Evolutionary conservation across 257 asterid genomes (phyloP), one percentile per base, ranked within the genome.

Genomic region (Cynanchum wilfordii): DNA sequence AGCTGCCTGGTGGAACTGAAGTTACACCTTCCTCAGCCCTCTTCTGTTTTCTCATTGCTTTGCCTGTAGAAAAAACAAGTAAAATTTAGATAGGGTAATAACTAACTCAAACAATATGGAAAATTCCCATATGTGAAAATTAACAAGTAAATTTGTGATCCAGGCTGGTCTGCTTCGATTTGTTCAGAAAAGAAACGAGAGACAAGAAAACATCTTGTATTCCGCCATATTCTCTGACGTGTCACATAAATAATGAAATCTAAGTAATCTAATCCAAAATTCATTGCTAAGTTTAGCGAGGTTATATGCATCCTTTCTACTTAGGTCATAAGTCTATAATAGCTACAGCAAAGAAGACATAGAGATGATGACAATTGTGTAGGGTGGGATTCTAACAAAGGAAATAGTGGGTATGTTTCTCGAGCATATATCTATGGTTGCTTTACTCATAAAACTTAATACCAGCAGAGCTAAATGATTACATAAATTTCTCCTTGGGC

Each of bases 1-100:
- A 36, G 84, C 84, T 64, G 49, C 76, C 38, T 27, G 76, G 60
- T 12, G 25, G 42, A 44, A 60, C 72, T 55, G 66, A 65, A 42
- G 27, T 40, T 75, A 74, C 72, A 68, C 70, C 76, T 84, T 75
- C 84, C 73, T 79, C 72, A 73, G 69, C 69, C 68, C 74, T 85
- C 77, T 84, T 68, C 47, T 76, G 7, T 11, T 17, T 36, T 72
- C 74, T 85, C 77, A 88, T 71, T 82, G 84, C 82, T 86, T 88
- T 6, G 93, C 90, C 93, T 88, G 89, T 33, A 69, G 24, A 73
- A 63, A 13, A 63, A 5, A 51, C 24, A 42, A 57, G 22, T 22
- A 42, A 45, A 57, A 57, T 17, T n/a, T 17, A 9, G 9, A 5
- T 15, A 51, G 22, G 15, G n/a, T n/a, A n/a, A n/a, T n/a, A n/a